Percentiles rank a stretch among this genome's conserved stretches.
Evolutionary conservation across 163 green algal genomes (phyloP).

Genomic region (Chlamydomonas reinhardtii): DNA sequence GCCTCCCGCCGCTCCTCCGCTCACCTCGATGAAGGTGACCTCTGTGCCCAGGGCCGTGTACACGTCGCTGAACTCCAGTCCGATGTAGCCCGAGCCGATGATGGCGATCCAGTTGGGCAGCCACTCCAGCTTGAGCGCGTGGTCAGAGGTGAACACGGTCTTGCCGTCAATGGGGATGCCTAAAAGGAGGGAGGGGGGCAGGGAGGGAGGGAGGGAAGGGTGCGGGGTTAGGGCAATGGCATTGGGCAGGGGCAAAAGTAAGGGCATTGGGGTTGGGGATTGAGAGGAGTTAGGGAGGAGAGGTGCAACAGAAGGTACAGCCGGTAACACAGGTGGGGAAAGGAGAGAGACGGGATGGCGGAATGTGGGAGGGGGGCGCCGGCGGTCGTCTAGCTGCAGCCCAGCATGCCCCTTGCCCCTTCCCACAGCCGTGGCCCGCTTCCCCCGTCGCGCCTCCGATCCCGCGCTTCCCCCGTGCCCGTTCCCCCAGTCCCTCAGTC

Average conservation of each 20-base stretch:
- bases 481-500: too few relatives aligned
- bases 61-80: conserved; percentile 95
- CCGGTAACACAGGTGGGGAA: too few relatives aligned
- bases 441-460: too few relatives aligned
- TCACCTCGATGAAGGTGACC: conserved; percentile 96
- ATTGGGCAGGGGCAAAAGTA: too few relatives aligned
- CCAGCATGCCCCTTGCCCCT: too few relatives aligned
- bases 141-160: conserved; percentile 98
- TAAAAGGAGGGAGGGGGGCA: conserved; percentile 28
- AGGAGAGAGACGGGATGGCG: too few relatives aligned
- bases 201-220: not conserved
- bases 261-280: not conserved
- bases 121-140: conserved; percentile 99
- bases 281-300: not conserved
- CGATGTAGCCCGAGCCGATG: conserved; percentile 99
- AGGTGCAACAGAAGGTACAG: too few relatives aligned
- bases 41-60: conserved; percentile 96
- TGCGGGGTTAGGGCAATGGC: not conserved
- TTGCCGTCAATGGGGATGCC: conserved; percentile 97
- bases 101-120: conserved; percentile 98
- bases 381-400: too few relatives aligned
- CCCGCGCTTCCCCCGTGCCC: too few relatives aligned
- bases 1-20: not conserved
- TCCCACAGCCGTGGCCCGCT: too few relatives aligned
- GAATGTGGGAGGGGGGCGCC: too few relatives aligned